phyloP scores from a whole-genome alignment of 805 yeast species.

The Kluyveromyces dobzhanskii region DNA sequence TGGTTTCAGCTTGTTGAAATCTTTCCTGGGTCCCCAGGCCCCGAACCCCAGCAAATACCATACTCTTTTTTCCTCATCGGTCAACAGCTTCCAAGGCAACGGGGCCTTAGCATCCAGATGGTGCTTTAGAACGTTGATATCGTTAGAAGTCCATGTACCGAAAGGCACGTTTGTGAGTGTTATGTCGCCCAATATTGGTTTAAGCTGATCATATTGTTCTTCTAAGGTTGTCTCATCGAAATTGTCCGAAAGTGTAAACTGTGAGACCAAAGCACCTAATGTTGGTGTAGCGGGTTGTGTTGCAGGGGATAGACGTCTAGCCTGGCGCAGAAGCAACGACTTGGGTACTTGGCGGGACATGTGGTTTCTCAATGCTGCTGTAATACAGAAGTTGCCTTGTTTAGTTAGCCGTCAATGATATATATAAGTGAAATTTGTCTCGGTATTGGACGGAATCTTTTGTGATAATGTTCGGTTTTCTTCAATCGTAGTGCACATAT shows the following conservation, averaged over 20 bases:
- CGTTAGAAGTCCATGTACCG: slow-evolving; percentile 1
- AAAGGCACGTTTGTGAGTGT: background rate
- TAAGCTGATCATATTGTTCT: slow-evolving; percentile 1
- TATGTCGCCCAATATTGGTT: background rate
- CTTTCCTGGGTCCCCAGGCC: slow-evolving; percentile 2
- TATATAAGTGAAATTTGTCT: too few species aligned
- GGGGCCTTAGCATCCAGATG: slow-evolving; percentile 3
- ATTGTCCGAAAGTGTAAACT: background rate
- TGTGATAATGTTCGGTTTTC: too few species aligned
- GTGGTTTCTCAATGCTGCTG: background rate
- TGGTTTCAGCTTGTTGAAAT: background rate
- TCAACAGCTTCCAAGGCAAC: slow-evolving; percentile 1
- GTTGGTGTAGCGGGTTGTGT: background rate
- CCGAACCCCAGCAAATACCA: slow-evolving; percentile 4
- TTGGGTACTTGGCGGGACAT: slow-evolving; percentile 21
- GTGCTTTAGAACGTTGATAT: slow-evolving; percentile 1
- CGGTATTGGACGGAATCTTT: too few species aligned
- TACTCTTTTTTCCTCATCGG: slow-evolving; percentile 1
- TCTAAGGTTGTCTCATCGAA: slow-evolving; percentile 1
- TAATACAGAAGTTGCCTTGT: too few species aligned
- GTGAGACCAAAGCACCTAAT: slow-evolving; percentile 1
- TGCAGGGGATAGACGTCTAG: slow-evolving; percentile 3
- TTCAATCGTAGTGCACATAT: too few species aligned
- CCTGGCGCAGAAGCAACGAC: slow-evolving; percentile 28
- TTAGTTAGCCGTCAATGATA: too few species aligned